Base-by-base conservation (phyloP, 805 yeast species). In the Candida railenensis region DNA sequence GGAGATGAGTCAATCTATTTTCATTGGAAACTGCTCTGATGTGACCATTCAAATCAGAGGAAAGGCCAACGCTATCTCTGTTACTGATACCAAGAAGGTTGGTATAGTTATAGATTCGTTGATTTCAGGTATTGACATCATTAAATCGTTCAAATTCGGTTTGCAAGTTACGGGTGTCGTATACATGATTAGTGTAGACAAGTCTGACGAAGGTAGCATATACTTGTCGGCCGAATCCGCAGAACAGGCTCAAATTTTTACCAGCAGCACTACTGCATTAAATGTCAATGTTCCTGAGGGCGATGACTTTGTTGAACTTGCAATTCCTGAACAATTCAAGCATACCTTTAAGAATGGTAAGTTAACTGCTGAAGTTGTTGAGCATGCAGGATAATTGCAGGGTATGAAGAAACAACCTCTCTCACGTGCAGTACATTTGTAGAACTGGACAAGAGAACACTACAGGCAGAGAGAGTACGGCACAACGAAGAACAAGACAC, bases 321-420 rank as follows among this genome's bases (percentile, higher is more conserved):
- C 96, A 7, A 80, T 87, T 37, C 97, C 98, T 7, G 99, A 94
- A 68, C 99, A 94, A 71, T 78, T 94, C 66, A 80, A 81, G 60
- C 96, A 89, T 67, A 73, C 79, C 15, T 72, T 88, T 51, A 73
- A 67, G 45, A 64, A 68, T 39, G 94, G 92, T 22, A 78, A 79
- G 58, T 66, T 91, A 50, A 73, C 76, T 30, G 81, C 88, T 54
- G 75, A 78, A 51, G 85, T 90, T 53, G 96, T 89, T 41, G 94
- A 87, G 63, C 96, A 88, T 66, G 83, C 85, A 22, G 94, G 91
- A 51, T 88, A 67, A 48, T 36, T 19, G 34, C 12, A 34, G 14
- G 12, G 37, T 15, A 15, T 34, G 37, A 34, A 15, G 18, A 15
- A 15, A 18, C 34, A 30, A 30, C 34, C 14, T 12, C 14, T 30